Evolutionary conservation across 2,329 filamentous ascomycete genomes (phyloP), one percentile per base, ranked within the genome.

Genomic region (Claviceps monticola): DNA sequence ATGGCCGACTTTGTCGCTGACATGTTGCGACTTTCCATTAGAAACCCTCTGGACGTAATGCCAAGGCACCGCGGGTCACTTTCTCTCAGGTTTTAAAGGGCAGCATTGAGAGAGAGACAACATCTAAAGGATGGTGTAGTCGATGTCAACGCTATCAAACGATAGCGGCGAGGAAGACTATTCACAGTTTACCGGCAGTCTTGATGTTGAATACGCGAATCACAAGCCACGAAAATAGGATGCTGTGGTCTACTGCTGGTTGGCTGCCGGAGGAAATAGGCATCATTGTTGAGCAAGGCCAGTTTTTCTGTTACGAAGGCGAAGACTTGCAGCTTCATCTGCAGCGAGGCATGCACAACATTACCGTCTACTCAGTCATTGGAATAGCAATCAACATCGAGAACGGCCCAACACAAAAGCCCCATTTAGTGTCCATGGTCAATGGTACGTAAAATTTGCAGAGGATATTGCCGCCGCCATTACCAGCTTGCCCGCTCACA

Each of bases 231-330:
- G 86, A 91, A 56, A 80, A 88, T 38, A 83, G 84, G 59, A 78
- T 85, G 54, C 74, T 95, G 16, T 98, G 94, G 94, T 81, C 87
- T 1, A 88, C 83, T 13, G 88, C 88, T 0, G 88, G 87, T 16
- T 98, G 91, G 84, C 73, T 98, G 13, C 93, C 93, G 0, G 86
- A 93, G 62, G 89, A 97, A 64, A 90, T 98, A 60, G 93, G 93
- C 39, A 80, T 98, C 61, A 87, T 95, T 53, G 80, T 95, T 53
- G 87, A 94, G 54, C 81, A 87, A 60, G 88, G 88, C n/a, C 87
- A 95, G 62, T 87, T 97, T 62, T 90, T 88, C 67, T 96, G 90
- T 66, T 97, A 89, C 57, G 90, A 98, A 66, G 91, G 93, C 2
- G 84, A 95, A 50, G 90, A 97, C 60, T 68, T 98, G 57, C 84